Evolutionary conservation across 305 asterid species (phyloP), one percentile per base, ranked within the genome.

Genomic region (Fraxinus ornus): DNA sequence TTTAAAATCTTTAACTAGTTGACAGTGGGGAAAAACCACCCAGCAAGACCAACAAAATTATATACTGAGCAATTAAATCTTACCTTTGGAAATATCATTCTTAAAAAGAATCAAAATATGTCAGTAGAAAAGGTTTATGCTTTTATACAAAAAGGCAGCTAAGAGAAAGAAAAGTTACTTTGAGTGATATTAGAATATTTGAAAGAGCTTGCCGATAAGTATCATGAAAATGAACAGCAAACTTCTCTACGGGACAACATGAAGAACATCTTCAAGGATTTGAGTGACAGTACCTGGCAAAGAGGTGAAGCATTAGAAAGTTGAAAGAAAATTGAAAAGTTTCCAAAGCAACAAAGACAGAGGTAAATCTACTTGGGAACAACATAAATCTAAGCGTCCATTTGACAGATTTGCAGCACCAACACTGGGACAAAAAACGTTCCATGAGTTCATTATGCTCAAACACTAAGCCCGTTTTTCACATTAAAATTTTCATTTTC

Each of bases 171-270:
- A 41, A 77, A 75, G 92, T 88, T 81, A 93, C 98, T 88, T 93
- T 97, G 85, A 95, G 90, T 4, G 98, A 91, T 55, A 94, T 85
- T 52, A 95, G 90, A 91, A 95, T 95, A 88, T 95, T 95, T 24
- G 95, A 90, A 84, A 93, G 97, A 83, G 97, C 97, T 87, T 95
- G 97, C 81, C 97, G 95, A 17, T 95, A 95, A 21, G 97, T 95
- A 87, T 93, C 97, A 70, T 95, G 98, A 82, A 95, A 94, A 82
- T 93, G 98, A 26, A 93, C 95, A 28, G 97, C 97, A 87, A 94
- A 95, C 87, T 89, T 94, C 82, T 92, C 96, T 47, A 90, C 77
- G 4, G 98, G 83, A 91, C 94, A 85, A 90, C 95, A 75, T 87
- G 86, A 77, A 87, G 85, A 66, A 95, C 98, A 55, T 95, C 98